phyloP scores from a whole-genome alignment of 1,284 basidiomycete species.

The Cutaneotrichosporon dermatis region DNA sequence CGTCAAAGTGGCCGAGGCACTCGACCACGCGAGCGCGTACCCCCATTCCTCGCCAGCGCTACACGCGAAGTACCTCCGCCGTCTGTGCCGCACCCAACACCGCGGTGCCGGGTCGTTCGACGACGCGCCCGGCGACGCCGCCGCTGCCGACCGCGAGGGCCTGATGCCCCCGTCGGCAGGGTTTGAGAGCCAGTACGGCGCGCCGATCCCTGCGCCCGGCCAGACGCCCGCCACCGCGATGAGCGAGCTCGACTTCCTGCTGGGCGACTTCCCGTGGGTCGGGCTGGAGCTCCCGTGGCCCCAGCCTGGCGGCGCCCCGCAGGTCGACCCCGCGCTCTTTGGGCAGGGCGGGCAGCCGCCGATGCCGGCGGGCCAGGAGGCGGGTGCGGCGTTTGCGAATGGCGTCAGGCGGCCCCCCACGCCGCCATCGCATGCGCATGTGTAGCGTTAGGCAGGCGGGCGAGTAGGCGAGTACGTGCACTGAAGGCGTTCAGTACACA shows the following conservation, averaged over 20 bases:
- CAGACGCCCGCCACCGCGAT: background rate
- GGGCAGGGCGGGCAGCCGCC: background rate
- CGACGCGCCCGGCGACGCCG: background rate
- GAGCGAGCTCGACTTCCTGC: slow-evolving; percentile 28
- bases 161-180: background rate
- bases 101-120: background rate
- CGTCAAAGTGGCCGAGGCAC: slow-evolving; percentile 27
- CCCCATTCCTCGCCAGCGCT: slow-evolving; percentile 31
- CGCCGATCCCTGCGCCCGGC: background rate
- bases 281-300: slow-evolving; percentile 23
- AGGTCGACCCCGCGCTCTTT: slow-evolving; percentile 13
- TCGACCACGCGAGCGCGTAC: slow-evolving; percentile 30
- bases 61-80: slow-evolving; percentile 34
- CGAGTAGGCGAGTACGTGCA: no score
- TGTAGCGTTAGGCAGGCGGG: no score
- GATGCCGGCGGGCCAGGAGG: no score
- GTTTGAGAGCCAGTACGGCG: slow-evolving; percentile 2
- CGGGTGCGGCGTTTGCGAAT: background rate
- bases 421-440: background rate
- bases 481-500: no score
- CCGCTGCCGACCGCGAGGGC: slow-evolving; percentile 4
- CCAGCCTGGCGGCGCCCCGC: background rate
- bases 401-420: background rate
- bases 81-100: slow-evolving; percentile 20
- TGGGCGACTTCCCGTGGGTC: slow-evolving; percentile 30